A percentile compares a stretch with the other conserved stretches of the same genome.
phyloP scores from a whole-genome alignment of 2,329 filamentous ascomycete species.

The Botrytis porri region DNA sequence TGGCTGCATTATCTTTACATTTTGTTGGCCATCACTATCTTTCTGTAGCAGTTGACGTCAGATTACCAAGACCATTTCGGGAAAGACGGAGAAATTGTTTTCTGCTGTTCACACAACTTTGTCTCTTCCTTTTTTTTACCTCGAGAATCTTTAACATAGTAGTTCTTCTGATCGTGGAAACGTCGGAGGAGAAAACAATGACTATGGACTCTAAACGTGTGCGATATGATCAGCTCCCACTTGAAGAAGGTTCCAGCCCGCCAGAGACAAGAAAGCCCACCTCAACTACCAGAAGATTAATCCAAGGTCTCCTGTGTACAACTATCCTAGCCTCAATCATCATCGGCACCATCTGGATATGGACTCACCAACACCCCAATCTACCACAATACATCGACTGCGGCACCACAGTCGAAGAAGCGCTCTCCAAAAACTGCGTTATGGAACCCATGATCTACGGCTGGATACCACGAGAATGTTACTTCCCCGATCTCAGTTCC shows the following conservation, averaged over 20 bases:
- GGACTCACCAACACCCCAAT: background rate
- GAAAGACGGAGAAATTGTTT: too few relatives aligned
- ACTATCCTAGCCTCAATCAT: background rate
- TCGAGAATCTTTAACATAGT: background rate
- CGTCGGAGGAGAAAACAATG: too few relatives aligned
- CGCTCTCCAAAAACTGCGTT: background rate
- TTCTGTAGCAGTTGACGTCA: too few relatives aligned
- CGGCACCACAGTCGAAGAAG: conserved; percentile 4
- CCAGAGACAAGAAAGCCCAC: background rate
- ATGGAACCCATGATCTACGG: conserved; percentile 2
- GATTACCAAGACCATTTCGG: background rate
- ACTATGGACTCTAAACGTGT: background rate
- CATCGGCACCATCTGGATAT: background rate
- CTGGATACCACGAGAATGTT: conserved; percentile 1
- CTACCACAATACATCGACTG: conserved; percentile 1
- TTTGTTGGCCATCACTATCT: background rate
- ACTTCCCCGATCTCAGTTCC: background rate
- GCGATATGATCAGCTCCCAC: background rate
- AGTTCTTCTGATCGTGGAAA: too few relatives aligned
- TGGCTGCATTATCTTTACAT: background rate
- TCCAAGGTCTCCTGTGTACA: background rate
- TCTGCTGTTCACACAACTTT: too few relatives aligned
- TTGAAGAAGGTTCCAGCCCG: background rate
- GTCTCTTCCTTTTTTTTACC: background rate
- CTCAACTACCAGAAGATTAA: background rate